These are phyloP conservation scores for Trichophyton simii DNA, from an alignment of 2,329 filamentous ascomycete species.

Conservation along the genomic window DNA sequence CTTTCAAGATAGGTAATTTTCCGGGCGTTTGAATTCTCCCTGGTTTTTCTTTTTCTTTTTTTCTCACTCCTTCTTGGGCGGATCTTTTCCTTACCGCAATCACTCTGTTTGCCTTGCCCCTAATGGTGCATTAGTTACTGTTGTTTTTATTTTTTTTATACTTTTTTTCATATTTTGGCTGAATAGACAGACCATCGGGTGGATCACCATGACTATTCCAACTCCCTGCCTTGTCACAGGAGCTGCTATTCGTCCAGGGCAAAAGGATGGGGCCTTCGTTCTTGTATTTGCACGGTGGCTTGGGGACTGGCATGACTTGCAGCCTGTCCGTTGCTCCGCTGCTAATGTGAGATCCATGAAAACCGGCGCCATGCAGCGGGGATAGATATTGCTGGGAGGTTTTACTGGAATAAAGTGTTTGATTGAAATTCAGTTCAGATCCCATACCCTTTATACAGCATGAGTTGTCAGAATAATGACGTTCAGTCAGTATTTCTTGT, in stretches of 20 bases:
- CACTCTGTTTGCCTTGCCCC: neutral
- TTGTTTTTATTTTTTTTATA: neutral
- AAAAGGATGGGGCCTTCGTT: neutral
- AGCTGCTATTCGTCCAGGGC: neutral
- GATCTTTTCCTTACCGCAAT: neutral
- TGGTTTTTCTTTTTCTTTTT: neutral
- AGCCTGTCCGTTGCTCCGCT: neutral
- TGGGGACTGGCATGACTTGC: neutral
- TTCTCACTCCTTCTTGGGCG: neutral
- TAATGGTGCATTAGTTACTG: neutral
- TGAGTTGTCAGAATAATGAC: neutral
- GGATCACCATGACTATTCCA: neutral
- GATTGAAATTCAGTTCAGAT: neutral
- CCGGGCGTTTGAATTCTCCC: neutral
- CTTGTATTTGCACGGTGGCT: neutral
- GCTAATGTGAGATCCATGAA: neutral
- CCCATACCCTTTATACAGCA: neutral
- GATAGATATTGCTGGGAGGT: neutral
- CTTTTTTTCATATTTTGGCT: neutral
- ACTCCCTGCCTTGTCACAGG: neutral
- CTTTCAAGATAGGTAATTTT: neutral
- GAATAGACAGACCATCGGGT: neutral
- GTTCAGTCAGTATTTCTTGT: neutral
- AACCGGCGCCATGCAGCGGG: constrained; percentile 1
- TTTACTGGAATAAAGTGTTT: neutral